Percentiles rank a stretch among this genome's conserved stretches.
phyloP scores from a whole-genome alignment of 2,329 filamentous ascomycete species.

The Monosporascus ibericus region DNA sequence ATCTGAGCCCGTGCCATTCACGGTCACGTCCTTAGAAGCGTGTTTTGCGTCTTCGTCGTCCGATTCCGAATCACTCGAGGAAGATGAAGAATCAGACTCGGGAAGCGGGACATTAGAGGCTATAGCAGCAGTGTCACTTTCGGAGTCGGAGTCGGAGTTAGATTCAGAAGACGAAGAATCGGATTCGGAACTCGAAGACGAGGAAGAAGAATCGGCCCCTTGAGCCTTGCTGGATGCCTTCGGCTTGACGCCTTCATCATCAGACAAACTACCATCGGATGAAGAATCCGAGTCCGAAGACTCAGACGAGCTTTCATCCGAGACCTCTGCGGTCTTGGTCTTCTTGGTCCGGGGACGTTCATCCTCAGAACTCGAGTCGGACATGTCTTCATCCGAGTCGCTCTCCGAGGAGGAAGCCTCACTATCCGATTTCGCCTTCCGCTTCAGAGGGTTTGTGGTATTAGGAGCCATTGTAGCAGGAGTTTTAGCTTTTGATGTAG shows the following conservation, averaged over 20 bases:
- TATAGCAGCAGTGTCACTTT: conserved; percentile 28
- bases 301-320: conserved; percentile 30
- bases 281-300: conserved; percentile 25
- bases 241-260: conserved; percentile 15
- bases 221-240: conserved; percentile 7
- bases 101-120: conserved; percentile 36
- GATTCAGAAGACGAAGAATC: conserved; percentile 24
- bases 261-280: conserved; percentile 23
- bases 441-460: conserved; percentile 43
- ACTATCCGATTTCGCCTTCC: conserved; percentile 41
- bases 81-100: conserved; percentile 31
- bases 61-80: conserved; percentile 32
- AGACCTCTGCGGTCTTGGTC: conserved; percentile 31
- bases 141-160: conserved; percentile 32
- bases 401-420: conserved; percentile 33
- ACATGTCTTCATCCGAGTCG: conserved; percentile 30
- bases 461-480: conserved; percentile 19
- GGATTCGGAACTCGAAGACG: conserved; percentile 29
- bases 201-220: conserved; percentile 4
- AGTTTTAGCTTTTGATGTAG: conserved; percentile 17
- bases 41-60: conserved; percentile 29
- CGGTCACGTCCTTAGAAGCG: conserved; percentile 15
- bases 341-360: conserved; percentile 41
- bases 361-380: conserved; percentile 30
- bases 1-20: conserved; percentile 29